Percentiles rank a stretch among this genome's conserved stretches.
Evolutionary conservation across 2,329 filamentous ascomycete species (phyloP).

Genomic region (Fusarium devonianum): DNA sequence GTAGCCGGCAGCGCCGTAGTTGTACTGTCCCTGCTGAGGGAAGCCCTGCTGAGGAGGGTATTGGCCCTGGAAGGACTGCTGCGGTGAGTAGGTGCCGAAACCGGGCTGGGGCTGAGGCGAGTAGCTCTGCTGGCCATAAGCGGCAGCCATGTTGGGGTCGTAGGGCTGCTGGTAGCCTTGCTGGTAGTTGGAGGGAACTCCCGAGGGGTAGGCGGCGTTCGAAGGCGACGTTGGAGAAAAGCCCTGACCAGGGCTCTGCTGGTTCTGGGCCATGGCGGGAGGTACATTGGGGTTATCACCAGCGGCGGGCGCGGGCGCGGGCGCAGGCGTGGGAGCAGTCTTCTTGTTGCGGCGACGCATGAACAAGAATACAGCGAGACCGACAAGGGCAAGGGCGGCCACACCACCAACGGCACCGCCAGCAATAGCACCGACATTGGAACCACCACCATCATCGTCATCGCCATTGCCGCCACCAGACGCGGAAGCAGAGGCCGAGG

Average conservation of each 20-base stretch:
- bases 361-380: constrained; percentile 50
- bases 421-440: constrained; percentile 53
- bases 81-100: constrained; percentile 15
- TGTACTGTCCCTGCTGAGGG: constrained; percentile 36
- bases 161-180: constrained; percentile 34
- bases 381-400: constrained; percentile 51
- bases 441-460: constrained; percentile 13
- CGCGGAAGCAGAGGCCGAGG: constrained; percentile 9
- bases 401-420: constrained; percentile 58
- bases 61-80: constrained; percentile 26
- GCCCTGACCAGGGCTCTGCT: constrained; percentile 33
- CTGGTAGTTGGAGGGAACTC: constrained; percentile 39
- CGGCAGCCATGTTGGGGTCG: constrained; percentile 22
- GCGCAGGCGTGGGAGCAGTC: constrained; percentile 35
- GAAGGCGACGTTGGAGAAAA: constrained; percentile 35
- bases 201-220: constrained; percentile 38
- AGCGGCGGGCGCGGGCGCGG: constrained; percentile 16
- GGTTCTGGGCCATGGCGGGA: constrained; percentile 31
- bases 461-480: constrained; percentile 46
- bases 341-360: constrained; percentile 49
- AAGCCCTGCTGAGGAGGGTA: constrained; percentile 35
- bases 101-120: constrained; percentile 28
- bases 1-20: constrained; percentile 32
- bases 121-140: constrained; percentile 28
- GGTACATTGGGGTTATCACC: constrained; percentile 18